Percentiles rank a stretch among this genome's conserved stretches.
These are phyloP conservation scores for Salvia splendens DNA, from an alignment of 257 asterid genomes.

Conservation along the genomic window DNA sequence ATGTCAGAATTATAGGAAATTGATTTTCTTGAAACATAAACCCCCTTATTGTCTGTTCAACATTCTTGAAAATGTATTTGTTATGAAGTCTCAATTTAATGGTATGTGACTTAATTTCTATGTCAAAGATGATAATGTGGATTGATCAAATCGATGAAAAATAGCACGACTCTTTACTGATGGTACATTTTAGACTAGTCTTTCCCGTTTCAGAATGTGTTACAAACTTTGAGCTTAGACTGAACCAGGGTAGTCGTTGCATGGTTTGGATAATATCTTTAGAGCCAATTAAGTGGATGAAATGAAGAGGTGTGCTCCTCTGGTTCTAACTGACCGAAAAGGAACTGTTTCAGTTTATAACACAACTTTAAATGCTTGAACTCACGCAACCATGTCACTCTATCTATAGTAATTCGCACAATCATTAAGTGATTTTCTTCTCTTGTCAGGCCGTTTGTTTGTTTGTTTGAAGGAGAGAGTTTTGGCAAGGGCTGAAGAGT, in stretches of 20 bases:
- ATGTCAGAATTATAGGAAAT: slow-evolving; percentile 16
- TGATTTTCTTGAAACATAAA: slow-evolving; percentile 3
- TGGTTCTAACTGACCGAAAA: slow-evolving; percentile 14
- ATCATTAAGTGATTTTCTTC: slow-evolving; percentile 20
- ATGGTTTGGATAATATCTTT: slow-evolving; percentile 18
- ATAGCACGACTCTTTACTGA: slow-evolving; percentile 15
- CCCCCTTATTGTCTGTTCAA: slow-evolving; percentile 13
- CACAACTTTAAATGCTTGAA: slow-evolving; percentile 23
- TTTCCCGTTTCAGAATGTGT: slow-evolving; percentile 27
- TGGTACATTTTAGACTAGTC: background rate
- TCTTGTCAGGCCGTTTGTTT: slow-evolving; percentile 80
- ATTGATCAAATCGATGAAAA: slow-evolving; percentile 14
- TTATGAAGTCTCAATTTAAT: slow-evolving; percentile 6
- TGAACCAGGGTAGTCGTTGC: slow-evolving; percentile 16
- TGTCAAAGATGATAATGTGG: slow-evolving; percentile 15
- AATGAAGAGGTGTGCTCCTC: slow-evolving; percentile 11
- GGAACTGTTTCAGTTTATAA: slow-evolving; percentile 2
- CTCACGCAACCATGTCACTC: background rate
- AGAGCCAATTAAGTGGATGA: slow-evolving; percentile 1
- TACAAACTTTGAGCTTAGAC: slow-evolving; percentile 11
- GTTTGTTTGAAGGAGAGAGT: too few species aligned
- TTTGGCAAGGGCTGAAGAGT: too few species aligned
- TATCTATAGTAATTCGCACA: background rate
- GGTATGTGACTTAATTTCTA: background rate
- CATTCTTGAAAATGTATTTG: slow-evolving; percentile 23